Percentiles rank a stretch among this genome's conserved stretches.
Conservation (phyloP, 2,329 filamentous ascomycete genomes). For the Botrytis medusae region DNA sequence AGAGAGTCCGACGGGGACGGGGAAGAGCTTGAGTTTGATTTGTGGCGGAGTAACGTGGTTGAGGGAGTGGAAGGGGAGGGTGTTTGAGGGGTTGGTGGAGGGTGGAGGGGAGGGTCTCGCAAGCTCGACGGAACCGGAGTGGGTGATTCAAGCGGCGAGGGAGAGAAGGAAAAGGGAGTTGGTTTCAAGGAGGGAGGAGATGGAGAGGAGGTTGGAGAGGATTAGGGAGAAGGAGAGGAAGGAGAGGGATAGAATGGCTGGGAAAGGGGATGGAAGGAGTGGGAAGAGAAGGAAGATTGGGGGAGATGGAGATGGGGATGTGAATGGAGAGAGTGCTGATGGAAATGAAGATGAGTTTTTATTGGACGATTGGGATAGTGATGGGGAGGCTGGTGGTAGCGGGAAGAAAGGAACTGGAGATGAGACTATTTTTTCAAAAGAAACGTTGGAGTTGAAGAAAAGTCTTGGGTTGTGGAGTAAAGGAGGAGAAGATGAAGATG, state of each 20-base stretch:
- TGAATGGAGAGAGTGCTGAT: conserved; percentile 36
- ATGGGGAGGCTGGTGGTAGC: conserved; percentile 47
- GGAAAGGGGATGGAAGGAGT: conserved; percentile 44
- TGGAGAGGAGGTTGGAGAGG: conserved; percentile 58
- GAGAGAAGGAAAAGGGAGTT: conserved; percentile 56
- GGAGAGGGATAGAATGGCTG: conserved; percentile 47
- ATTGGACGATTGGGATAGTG: conserved; percentile 69
- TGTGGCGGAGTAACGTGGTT: conserved; percentile 73
- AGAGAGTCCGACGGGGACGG: conserved; percentile 70
- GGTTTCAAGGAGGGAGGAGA: conserved; percentile 55
- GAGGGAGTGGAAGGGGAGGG: conserved; percentile 58
- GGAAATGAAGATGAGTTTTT: conserved; percentile 60
- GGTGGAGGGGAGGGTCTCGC: conserved; percentile 44
- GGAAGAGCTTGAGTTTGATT: conserved; percentile 72
- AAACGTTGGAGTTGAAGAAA: conserved; percentile 63
- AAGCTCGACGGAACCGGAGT: conserved; percentile 61
- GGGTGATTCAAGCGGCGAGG: conserved; percentile 64
- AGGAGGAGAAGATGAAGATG: conserved; percentile 45
- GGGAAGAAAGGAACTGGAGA: conserved; percentile 36
- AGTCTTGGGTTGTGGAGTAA: conserved; percentile 46
- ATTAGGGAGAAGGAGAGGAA: conserved; percentile 58
- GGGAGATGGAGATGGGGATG: conserved; percentile 25
- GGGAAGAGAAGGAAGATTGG: conserved; percentile 48
- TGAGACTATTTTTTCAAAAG: conserved; percentile 53
- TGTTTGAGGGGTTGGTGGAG: conserved; percentile 51